phyloP scores from a whole-genome alignment of 345 rosid genomes.

The Euphorbia pulcherrima region DNA sequence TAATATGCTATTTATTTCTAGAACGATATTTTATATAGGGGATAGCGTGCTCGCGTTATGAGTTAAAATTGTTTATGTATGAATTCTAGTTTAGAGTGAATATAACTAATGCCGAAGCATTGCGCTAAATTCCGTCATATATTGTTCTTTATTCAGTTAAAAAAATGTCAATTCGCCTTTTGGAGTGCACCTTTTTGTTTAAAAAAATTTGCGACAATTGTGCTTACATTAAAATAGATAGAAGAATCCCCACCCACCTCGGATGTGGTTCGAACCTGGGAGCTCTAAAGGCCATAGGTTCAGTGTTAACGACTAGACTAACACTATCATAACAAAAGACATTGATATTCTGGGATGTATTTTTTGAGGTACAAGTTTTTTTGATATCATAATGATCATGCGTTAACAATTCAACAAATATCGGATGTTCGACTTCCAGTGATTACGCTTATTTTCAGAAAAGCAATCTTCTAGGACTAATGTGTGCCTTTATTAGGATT shows the following conservation, averaged over 20 bases:
- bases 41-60: slow-evolving; percentile 13
- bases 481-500: neutral
- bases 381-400: neutral
- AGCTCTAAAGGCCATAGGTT: too few species aligned
- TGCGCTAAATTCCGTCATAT: slow-evolving; percentile 3
- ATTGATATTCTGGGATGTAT: neutral
- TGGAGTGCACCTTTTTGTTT: too few species aligned
- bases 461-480: neutral
- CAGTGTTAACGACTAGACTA: too few species aligned
- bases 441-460: neutral
- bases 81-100: slow-evolving; percentile 16
- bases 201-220: too few species aligned
- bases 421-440: neutral
- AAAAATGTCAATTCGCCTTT: neutral
- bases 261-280: too few species aligned
- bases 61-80: slow-evolving; percentile 12
- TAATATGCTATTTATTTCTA: neutral
- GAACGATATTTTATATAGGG: slow-evolving; percentile 22
- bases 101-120: slow-evolving; percentile 5
- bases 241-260: too few species aligned
- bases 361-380: neutral
- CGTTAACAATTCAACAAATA: neutral
- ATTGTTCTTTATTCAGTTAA: slow-evolving; percentile 11
- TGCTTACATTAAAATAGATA: too few species aligned
- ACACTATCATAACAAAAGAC: neutral